Conservation (phyloP, 768 basidiomycete species). For the Tulasnella sp. region DNA sequence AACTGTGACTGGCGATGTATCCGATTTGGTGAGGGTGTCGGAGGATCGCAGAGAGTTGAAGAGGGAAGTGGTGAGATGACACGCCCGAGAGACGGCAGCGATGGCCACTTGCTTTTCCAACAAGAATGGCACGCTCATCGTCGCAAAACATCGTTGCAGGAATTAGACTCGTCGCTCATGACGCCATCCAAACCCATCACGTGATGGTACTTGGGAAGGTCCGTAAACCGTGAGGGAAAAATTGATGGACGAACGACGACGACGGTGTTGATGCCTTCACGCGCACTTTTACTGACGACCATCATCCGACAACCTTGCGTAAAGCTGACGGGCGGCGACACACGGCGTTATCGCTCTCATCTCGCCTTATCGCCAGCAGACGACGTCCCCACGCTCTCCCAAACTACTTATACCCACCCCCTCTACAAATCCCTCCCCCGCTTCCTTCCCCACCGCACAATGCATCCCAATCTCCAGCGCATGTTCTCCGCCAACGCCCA, state of each 20-base stretch:
- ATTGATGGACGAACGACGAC: too few species aligned
- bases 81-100: conserved; percentile 78
- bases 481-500: conserved; percentile 37
- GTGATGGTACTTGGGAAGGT: not conserved
- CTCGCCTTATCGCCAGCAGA: not conserved
- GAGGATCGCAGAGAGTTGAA: conserved; percentile 74
- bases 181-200: too few species aligned
- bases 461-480: not conserved
- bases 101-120: conserved; percentile 72
- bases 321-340: too few species aligned
- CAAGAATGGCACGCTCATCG: conserved; percentile 30
- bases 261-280: too few species aligned
- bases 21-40: conserved; percentile 79
- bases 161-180: too few species aligned
- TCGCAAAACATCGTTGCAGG: too few species aligned
- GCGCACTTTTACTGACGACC: not conserved
- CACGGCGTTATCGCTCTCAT: not conserved
- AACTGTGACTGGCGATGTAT: conserved; percentile 89
- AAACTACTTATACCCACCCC: not conserved
- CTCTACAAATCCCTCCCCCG: not conserved
- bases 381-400: not conserved
- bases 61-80: conserved; percentile 67
- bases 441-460: not conserved
- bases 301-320: not conserved
- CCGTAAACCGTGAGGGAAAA: too few species aligned